These are phyloP conservation scores for Plasmopara halstedii DNA, from an alignment of 352 stramenopile species.

Conservation along the genomic window DNA sequence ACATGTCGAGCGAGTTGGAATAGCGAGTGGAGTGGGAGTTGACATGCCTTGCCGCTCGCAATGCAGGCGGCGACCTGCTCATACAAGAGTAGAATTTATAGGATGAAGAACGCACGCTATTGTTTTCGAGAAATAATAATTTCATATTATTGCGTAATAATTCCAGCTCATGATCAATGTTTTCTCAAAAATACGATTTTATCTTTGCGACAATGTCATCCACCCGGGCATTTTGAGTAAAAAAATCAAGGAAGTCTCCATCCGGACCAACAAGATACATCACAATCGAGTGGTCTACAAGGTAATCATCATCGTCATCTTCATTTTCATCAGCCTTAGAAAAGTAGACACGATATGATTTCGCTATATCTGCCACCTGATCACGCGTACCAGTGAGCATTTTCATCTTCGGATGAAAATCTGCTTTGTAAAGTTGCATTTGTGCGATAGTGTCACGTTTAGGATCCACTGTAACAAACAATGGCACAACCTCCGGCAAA, in stretches of 20 bases:
- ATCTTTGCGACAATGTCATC: slow-evolving; percentile 95
- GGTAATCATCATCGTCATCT: slow-evolving; percentile 96
- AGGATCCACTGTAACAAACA: slow-evolving; percentile 98
- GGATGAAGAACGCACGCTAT: too few species aligned
- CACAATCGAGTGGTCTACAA: slow-evolving; percentile 99
- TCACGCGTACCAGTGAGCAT: slow-evolving; percentile 90
- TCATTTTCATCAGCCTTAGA: slow-evolving; percentile 94
- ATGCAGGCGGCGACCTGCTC: too few species aligned
- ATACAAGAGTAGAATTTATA: too few species aligned
- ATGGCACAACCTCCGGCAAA: slow-evolving; percentile 65
- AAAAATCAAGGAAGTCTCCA: slow-evolving; percentile 98
- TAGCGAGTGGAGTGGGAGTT: too few species aligned
- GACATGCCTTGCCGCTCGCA: too few species aligned
- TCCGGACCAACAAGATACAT: slow-evolving; percentile 97
- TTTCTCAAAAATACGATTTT: slow-evolving; percentile 50
- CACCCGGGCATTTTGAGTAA: slow-evolving; percentile 94
- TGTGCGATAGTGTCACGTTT: slow-evolving; percentile 95
- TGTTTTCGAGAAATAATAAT: too few species aligned
- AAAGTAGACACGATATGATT: slow-evolving; percentile 99
- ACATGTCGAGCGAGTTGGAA: too few species aligned
- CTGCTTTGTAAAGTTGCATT: slow-evolving; percentile 93
- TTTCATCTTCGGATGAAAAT: slow-evolving; percentile 82
- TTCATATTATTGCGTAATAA: too few species aligned
- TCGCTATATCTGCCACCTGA: slow-evolving; percentile 95
- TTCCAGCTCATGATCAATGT: too few species aligned